Evolutionary conservation across 2,329 filamentous ascomycete species (phyloP), one percentile per base, ranked within the genome.

Genomic region (Aspergillus quadrilineatus): DNA sequence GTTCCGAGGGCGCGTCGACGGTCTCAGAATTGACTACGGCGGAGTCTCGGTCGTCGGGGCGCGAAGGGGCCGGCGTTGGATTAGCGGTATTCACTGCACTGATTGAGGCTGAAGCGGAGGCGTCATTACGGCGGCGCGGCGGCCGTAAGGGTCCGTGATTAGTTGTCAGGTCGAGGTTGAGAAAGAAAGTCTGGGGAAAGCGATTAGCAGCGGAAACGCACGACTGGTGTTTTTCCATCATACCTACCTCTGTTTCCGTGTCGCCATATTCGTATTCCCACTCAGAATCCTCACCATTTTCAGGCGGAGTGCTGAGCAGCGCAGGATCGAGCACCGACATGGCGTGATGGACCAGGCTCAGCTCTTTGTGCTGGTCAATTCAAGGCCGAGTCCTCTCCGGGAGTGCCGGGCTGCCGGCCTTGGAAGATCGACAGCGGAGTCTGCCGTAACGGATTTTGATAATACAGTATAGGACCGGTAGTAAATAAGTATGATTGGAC

Each of bases 211-310:
- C 32, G 48, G 43, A 15, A 30, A 46, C 15, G 12, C n/a, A 46
- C 8, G 17, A 29, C 6, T 10, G 15, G 15, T 4, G 22, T 22
- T 53, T 9, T 28, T 28, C 14, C 10, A 15, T 26, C 22, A 28
- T 50, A 47, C 34, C 46, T 66, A 82, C 82, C 72, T 82, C 82
- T 28, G 77, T 81, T 50, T 82, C 78, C 6, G 73, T 75, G 6
- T 77, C 72, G 63, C 80, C 70, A 61, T 85, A 85, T 63, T 86
- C 83, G 68, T 85, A 86, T 62, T 86, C 84, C 74, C 81, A 86
- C n/a, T 85, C 79, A 7, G 69, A 73, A 36, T 75, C 75, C 22
- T 72, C 75, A n/a, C 77, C 75, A 14, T 74, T 22, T 22, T 22
- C 68, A 36, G 72, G 63, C 45, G 68, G 59, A 37, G 50, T 54